Evolutionary conservation across 2,329 filamentous ascomycete species (phyloP).

Genomic region (Beauveria medogensis): DNA sequence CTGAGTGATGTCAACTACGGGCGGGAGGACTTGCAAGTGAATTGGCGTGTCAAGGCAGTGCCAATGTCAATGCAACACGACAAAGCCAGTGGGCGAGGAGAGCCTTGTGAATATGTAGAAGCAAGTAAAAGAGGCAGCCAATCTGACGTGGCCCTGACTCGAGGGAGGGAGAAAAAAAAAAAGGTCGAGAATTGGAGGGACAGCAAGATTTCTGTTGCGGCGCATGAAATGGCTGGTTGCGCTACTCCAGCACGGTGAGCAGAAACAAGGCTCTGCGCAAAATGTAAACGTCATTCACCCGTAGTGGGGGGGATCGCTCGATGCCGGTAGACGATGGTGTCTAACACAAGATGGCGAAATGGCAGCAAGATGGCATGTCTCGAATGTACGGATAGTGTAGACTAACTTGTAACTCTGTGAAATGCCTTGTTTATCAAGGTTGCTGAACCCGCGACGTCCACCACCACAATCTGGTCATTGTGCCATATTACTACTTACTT

Average conservation of each 20-base stretch:
- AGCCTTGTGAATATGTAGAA: neutral
- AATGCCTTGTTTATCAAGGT: no score
- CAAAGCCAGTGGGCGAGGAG: no score
- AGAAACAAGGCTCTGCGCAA: neutral
- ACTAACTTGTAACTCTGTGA: no score
- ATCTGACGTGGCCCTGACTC: neutral
- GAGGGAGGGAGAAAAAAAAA: neutral
- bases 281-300: constrained; percentile 8
- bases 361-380: neutral
- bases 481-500: no score
- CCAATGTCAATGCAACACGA: no score
- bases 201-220: neutral
- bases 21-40: no score
- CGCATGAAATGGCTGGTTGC: neutral
- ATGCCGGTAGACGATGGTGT: neutral
- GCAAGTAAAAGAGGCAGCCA: neutral
- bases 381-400: no score
- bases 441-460: no score
- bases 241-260: neutral
- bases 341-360: neutral
- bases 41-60: no score
- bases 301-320: neutral
- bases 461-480: no score
- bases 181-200: neutral
- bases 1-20: no score